Evolutionary conservation across 179 eudicot genomes (phyloP), one percentile per base, ranked within the genome.

Genomic region (Nepenthes alata): DNA sequence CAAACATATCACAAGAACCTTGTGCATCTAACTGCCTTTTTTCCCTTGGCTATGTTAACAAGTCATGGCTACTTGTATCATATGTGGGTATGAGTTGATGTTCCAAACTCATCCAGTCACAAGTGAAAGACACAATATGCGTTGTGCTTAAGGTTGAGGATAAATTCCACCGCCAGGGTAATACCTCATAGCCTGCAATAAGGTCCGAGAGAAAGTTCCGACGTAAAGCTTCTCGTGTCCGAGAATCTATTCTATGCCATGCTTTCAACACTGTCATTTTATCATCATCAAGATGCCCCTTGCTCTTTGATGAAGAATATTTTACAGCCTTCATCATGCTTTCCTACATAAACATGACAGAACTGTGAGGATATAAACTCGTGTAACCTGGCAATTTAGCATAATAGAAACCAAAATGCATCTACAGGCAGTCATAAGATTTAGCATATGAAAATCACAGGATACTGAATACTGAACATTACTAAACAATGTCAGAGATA

Each of bases 151-250:
- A 25, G 25, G 25, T 25, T 25, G 25, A 25, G 25, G 0, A 25
- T 25, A 7, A 15, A 52, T 15, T 52, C 1, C 34, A 52, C 25
- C 5, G 14, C 15, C 14, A 13, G 14, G 25, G 16, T 34, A 35
- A 25, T 69, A 93, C 98, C 98, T 93, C 98, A 77, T 83, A 93
- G 55, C 84, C 75, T 56, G 75, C 76, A 59, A 89, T 66, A 56
- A 85, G 72, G 37, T 85, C 95, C 12, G 79, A 70, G 48, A 80
- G 86, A 70, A 76, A 87, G 81, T 85, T 85, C 52, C 88, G 88
- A 4, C 96, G 89, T 62, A 93, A 85, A 59, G 98, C 98, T 67
- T 89, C 95, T 75, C 98, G 85, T 16, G 98, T 86, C 61, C 90
- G 79, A 64, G 83, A 76, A 80, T 85, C 88, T 45, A 93, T 83